Evolutionary conservation across 2,329 filamentous ascomycete genomes (phyloP), one percentile per base, ranked within the genome.

Genomic region (Hortaea sp.): DNA sequence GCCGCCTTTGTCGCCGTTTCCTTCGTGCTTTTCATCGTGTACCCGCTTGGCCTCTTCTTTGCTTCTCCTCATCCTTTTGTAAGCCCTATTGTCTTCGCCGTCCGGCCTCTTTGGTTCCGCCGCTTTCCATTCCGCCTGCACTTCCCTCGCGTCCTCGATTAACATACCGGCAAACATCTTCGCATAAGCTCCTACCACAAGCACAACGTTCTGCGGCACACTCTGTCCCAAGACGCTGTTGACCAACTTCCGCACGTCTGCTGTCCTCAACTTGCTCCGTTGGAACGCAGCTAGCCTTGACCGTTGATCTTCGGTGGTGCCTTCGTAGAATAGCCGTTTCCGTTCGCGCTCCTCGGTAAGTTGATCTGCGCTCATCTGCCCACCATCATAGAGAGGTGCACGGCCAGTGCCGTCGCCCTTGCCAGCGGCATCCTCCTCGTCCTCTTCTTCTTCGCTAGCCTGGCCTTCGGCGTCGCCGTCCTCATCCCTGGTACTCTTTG

Each of bases 161-260:
- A 90, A 73, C 51, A 88, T 82, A 44, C 84, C 85, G 4, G 85
- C 77, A 61, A 86, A 88, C 50, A 86, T 74, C 65, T 90, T 90
- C 41, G 82, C 80, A 13, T 86, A 84, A 0, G 82, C 79, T 42
- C 81, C 82, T 59, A 89, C 82, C n/a, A 83, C 82, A 20, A 84
- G 79, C 50, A 85, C 81, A 42, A 88, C 82, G 55, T 78, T 83
- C 13, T 77, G 73, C 0, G 84, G 83, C 0, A 87, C 85, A 1
- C 83, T 88, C 62, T 89, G 85, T 0, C 83, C 87, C 6, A 88
- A 81, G 1, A 85, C 87, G 48, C 85, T 83, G 59, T 89, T 90
- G 61, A 88, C 82, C 50, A 89, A 77, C 75, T 81, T 75, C 60
- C 84, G 77, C 47, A 88, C 81, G 12, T 82, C 79, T 5, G 79